Conservation (phyloP, 1,139 yeast genomes). For the Sugiyamaella paludigena region DNA sequence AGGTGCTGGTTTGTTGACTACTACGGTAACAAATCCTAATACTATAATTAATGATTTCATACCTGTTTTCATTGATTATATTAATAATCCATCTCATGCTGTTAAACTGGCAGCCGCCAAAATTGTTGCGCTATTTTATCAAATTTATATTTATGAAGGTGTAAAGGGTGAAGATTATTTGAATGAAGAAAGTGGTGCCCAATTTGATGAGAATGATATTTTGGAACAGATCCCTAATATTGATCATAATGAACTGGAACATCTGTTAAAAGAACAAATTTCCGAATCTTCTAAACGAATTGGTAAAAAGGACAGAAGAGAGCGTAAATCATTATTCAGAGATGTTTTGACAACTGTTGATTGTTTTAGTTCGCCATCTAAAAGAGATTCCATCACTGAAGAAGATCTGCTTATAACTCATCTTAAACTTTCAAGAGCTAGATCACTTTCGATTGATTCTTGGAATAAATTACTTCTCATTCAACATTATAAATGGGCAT, state of each 20-base stretch:
- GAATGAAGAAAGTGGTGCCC: conserved; percentile 34
- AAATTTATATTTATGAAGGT: conserved; percentile 48
- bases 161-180: conserved; percentile 39
- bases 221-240: conserved; percentile 48
- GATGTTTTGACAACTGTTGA: conserved; percentile 56
- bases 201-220: conserved; percentile 39
- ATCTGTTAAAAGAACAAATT: conserved; percentile 47
- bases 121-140: conserved; percentile 61
- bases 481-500: conserved; percentile 67
- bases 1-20: conserved; percentile 35
- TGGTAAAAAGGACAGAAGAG: conserved; percentile 61
- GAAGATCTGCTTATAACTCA: conserved; percentile 49
- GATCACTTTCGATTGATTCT: conserved; percentile 57
- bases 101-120: conserved; percentile 53
- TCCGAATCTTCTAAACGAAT: conserved; percentile 55
- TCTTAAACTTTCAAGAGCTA: conserved; percentile 54
- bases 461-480: conserved; percentile 66
- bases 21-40: conserved; percentile 29
- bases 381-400: conserved; percentile 41
- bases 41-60: conserved; percentile 32
- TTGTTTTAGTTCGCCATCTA: conserved; percentile 43
- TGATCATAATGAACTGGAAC: conserved; percentile 53
- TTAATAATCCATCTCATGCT: conserved; percentile 28
- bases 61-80: conserved; percentile 32
- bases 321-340: conserved; percentile 59